Conservation (phyloP, 139 green algal species). For the Microglena sp. region DNA sequence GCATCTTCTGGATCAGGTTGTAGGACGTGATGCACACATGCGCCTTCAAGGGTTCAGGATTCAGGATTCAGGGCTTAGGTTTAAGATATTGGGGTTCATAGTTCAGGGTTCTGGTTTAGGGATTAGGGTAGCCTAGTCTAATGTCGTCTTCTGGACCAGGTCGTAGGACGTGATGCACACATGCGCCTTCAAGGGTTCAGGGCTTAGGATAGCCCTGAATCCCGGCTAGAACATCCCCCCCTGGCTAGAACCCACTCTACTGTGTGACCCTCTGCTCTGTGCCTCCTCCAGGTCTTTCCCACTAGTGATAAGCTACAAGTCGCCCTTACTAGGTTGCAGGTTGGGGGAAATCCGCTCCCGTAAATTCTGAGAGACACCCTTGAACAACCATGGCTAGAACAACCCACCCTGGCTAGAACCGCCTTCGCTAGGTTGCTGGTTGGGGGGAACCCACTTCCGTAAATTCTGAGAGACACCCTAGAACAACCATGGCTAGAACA, state of each 20-base stretch:
- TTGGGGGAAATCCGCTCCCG: neutral
- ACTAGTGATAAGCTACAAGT: conserved; percentile 13
- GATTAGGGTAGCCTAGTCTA: too few relatives aligned
- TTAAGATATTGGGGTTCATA: too few relatives aligned
- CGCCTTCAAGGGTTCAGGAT: neutral
- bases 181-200: conserved; percentile 4
- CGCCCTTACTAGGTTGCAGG: neutral
- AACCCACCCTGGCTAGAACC: neutral
- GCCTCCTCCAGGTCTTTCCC: neutral
- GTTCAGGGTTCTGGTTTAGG: too few relatives aligned
- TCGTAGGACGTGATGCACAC: conserved; percentile 33
- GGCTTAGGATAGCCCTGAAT: neutral
- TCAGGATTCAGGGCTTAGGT: too few relatives aligned
- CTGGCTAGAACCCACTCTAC: neutral
- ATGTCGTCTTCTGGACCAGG: conserved; percentile 26
- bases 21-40: conserved; percentile 30
- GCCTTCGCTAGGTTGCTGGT: neutral
- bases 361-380: neutral
- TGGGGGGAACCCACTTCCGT: neutral
- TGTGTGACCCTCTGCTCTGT: neutral
- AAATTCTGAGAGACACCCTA: neutral
- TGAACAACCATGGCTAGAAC: neutral
- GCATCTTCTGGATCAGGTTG: conserved; percentile 32
- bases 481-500: neutral
- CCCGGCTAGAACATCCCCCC: neutral